Conservation (phyloP, 1,139 yeast genomes). For the Meyerozyma guilliermondii region DNA sequence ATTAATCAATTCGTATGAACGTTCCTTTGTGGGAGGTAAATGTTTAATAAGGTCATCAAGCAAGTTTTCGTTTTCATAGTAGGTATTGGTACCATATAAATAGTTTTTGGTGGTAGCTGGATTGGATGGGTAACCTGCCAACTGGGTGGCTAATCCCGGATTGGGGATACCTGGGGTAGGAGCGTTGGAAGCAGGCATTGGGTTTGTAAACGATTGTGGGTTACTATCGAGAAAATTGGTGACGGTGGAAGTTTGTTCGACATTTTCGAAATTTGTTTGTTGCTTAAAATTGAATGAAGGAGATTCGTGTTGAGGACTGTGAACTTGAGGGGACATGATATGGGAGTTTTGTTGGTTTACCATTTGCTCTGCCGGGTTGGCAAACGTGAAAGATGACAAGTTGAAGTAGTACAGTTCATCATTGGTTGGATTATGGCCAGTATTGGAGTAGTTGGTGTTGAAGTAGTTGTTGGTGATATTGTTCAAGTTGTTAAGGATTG, state of each 20-base stretch:
- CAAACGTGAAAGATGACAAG: slow-evolving; percentile 30
- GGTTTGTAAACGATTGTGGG: slow-evolving; percentile 5
- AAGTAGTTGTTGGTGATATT: slow-evolving; percentile 34
- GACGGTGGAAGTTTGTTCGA: not conserved
- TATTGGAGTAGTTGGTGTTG: slow-evolving; percentile 21
- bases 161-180: slow-evolving; percentile 5
- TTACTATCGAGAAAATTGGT: slow-evolving; percentile 1
- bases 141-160: slow-evolving; percentile 21
- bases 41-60: slow-evolving; percentile 29
- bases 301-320: not conserved
- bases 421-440: slow-evolving; percentile 3
- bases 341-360: not conserved
- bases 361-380: slow-evolving; percentile 10
- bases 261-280: not conserved
- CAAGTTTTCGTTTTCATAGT: slow-evolving; percentile 34
- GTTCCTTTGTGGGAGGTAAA: slow-evolving; percentile 34
- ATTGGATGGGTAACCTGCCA: slow-evolving; percentile 27
- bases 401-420: slow-evolving; percentile 32
- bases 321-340: not conserved
- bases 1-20: slow-evolving; percentile 46
- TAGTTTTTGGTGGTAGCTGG: slow-evolving; percentile 38
- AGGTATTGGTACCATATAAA: slow-evolving; percentile 41
- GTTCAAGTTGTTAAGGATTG: slow-evolving; percentile 24
- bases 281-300: not conserved
- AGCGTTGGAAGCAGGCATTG: not conserved